phyloP scores from a whole-genome alignment of 2,329 filamentous ascomycete genomes.

The Aplosporella prunicola region DNA sequence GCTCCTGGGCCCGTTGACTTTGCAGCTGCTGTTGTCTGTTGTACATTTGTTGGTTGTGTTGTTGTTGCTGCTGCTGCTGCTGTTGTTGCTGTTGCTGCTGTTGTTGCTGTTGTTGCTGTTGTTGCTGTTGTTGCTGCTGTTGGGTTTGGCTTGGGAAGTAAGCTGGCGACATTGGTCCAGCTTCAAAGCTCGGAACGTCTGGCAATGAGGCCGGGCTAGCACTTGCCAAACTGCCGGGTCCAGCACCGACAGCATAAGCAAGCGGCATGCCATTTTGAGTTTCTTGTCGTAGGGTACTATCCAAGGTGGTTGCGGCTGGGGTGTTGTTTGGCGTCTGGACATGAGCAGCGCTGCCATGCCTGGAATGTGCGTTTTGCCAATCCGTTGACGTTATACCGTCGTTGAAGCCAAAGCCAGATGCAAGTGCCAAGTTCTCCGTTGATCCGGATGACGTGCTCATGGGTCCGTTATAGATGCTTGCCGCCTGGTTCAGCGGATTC shows the following conservation, averaged over 20 bases:
- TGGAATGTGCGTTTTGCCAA: conserved; percentile 30
- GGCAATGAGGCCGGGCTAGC: conserved; percentile 49
- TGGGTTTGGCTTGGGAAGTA: conserved; percentile 28
- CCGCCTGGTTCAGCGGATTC: conserved; percentile 23
- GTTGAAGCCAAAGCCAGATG: conserved; percentile 7
- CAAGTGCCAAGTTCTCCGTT: conserved; percentile 6
- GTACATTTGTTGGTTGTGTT: conserved; percentile 15
- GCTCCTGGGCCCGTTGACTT: conserved; percentile 15
- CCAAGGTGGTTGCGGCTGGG: conserved; percentile 26
- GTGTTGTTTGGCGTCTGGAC: conserved; percentile 35
- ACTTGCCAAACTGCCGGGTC: conserved; percentile 46
- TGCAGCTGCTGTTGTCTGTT: conserved; percentile 18
- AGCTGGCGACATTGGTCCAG: conserved; percentile 21
- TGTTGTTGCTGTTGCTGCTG: conserved; percentile 18
- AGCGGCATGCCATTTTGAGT: conserved; percentile 36
- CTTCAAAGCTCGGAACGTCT: conserved; percentile 22
- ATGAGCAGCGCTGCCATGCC: conserved; percentile 35
- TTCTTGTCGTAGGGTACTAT: conserved; percentile 23
- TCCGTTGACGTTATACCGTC: conserved; percentile 19
- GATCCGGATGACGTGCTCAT: conserved; percentile 18
- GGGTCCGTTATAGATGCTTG: conserved; percentile 31
- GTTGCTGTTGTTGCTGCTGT: conserved; percentile 18
- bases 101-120: conserved; percentile 10
- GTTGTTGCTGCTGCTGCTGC: conserved; percentile 15
- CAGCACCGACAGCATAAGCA: conserved; percentile 54